Evolutionary conservation across 805 yeast genomes (phyloP).

Genomic region (Saturnispora galanensis): DNA sequence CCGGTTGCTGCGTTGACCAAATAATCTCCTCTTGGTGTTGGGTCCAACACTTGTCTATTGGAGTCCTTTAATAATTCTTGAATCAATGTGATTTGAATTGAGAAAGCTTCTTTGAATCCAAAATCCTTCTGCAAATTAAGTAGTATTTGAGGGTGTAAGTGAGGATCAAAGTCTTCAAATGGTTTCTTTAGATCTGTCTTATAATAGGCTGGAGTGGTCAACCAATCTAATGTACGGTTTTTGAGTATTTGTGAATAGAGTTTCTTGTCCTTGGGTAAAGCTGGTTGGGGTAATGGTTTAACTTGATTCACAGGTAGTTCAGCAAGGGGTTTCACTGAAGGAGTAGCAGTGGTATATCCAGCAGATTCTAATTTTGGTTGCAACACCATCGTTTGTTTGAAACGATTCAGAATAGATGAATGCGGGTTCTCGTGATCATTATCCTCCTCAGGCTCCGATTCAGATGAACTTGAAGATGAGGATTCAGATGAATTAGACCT

Average conservation of each 20-base stretch:
- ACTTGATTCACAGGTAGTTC: conserved; percentile 32
- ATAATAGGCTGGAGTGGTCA: conserved; percentile 52
- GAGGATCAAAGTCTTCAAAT: conserved; percentile 38
- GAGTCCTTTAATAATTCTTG: conserved; percentile 38
- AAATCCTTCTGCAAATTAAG: conserved; percentile 34
- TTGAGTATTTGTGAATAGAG: conserved; percentile 26
- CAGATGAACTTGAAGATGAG: not conserved
- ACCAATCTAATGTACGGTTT: conserved; percentile 49
- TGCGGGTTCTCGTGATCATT: conserved; percentile 29
- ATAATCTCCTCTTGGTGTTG: conserved; percentile 60
- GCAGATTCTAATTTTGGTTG: conserved; percentile 15
- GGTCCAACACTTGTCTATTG: conserved; percentile 31
- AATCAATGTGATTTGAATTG: conserved; percentile 65
- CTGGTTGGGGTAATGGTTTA: conserved; percentile 82
- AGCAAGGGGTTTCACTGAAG: conserved; percentile 14
- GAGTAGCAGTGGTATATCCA: conserved; percentile 13
- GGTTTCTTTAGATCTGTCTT: conserved; percentile 36
- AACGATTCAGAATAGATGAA: conserved; percentile 42
- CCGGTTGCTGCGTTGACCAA: conserved; percentile 93
- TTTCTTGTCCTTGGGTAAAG: conserved; percentile 42
- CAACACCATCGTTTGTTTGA: conserved; percentile 32
- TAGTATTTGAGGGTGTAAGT: conserved; percentile 33
- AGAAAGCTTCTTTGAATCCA: conserved; percentile 52
- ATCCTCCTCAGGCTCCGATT: conserved; percentile 2
- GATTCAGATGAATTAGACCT: conserved; percentile 8